Evolutionary conservation across 208 protist species (phyloP), one percentile per base, ranked within the genome.

Genomic region (Wallacemonas collosoma): DNA sequence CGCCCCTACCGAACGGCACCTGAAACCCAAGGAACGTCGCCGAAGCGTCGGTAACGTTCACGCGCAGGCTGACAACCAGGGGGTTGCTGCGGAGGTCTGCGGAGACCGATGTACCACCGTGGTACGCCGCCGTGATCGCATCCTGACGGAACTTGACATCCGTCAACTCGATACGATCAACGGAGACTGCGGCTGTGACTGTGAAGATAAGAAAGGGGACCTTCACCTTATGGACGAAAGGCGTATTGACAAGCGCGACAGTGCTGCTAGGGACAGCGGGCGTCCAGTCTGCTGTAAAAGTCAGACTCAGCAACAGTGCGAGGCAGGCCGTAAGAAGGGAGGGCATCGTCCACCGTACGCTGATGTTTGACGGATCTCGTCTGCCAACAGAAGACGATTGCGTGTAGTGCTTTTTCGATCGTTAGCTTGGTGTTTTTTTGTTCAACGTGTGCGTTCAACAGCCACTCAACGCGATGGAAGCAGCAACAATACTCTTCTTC

Each of bases 231-330:
- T 53, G 14, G 7, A 58, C 15, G 15, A 65, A 53, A 4, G 60
- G 41, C 60, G 4, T 39, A 8, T 0, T 9, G 41, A 65, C 60
- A 48, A 65, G 43, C 4, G 60, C 60, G 12, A 35, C 36, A 3
- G 60, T 45, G 11, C 11, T 17, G 26, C 6, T 36, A 8, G 60
- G 40, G 5, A 65, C 60, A 35, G 60, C 50, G 7, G 41, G n/a
- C 43, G 36, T 48, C 60, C 60, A 65, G 60, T 65, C 26, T 3
- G 60, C 7, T 50, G 60, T 65, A 35, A 65, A 65, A 3, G 40
- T 50, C 41, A 65, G 11, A 36, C 40, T 65, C 40, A 65, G 12
- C 60, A 65, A 17, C 41, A 65, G 41, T 3, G 40, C 15, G 14
- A 65, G 11, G 50, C 60, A 65, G 3, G 60, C 17, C 7, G 60